Conservation (phyloP, 306 rosid genomes). For the Malus asiatica region DNA sequence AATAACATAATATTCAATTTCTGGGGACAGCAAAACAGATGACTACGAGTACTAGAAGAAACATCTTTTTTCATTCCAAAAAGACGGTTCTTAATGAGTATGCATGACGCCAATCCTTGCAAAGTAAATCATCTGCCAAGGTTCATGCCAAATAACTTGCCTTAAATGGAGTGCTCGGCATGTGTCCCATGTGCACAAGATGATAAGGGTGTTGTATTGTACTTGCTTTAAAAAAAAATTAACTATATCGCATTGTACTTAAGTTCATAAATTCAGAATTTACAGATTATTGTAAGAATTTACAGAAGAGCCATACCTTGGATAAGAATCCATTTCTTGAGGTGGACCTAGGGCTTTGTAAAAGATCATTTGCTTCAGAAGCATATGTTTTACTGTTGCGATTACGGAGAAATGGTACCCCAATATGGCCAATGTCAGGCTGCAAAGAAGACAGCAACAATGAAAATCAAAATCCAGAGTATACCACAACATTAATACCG, state of each 20-base stretch:
- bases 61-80: neutral
- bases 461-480: conserved; percentile 9
- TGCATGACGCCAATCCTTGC: neutral
- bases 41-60: neutral
- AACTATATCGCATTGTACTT: neutral
- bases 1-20: neutral
- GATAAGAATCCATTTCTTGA: conserved; percentile 50
- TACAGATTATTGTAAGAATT: neutral
- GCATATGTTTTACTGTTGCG: conserved; percentile 37
- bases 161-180: neutral
- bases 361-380: conserved; percentile 48
- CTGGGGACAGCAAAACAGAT: neutral
- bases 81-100: neutral
- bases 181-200: neutral
- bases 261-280: neutral
- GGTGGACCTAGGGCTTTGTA: conserved; percentile 48
- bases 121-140: neutral
- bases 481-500: neutral
- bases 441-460: conserved; percentile 27
- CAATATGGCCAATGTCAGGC: conserved; percentile 46
- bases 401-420: conserved; percentile 36
- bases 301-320: conserved; percentile 49
- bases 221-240: too few species aligned
- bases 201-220: neutral
- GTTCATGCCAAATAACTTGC: neutral